These are phyloP conservation scores for Tillandsia leiboldiana DNA, from an alignment of 176 grass and related monocot genomes.

Conservation along the genomic window DNA sequence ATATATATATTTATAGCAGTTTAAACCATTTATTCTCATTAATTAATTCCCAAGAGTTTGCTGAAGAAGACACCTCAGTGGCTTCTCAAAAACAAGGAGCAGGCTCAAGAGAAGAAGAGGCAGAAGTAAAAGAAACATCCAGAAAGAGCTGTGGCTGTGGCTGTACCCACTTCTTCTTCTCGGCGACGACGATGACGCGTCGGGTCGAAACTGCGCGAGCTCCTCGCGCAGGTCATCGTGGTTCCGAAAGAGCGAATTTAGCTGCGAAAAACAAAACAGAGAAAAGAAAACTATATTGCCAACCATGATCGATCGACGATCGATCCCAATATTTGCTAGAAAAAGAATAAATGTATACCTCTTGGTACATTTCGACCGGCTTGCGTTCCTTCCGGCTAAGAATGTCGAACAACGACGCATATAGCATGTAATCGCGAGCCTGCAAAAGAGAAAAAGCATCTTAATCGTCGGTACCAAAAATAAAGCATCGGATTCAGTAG, in stretches of 20 bases:
- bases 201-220: conserved; percentile 43
- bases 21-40: not conserved
- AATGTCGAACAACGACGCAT: conserved; percentile 46
- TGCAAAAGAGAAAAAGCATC: conserved; percentile 17
- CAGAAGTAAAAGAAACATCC: conserved; percentile 32
- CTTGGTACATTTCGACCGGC: conserved; percentile 30
- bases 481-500: not conserved
- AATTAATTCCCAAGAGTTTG: conserved; percentile 34
- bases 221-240: conserved; percentile 40
- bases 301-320: not conserved
- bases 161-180: conserved; percentile 1
- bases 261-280: conserved; percentile 15
- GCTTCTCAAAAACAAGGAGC: conserved; percentile 37
- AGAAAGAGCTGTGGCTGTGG: conserved; percentile 33
- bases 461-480: not conserved
- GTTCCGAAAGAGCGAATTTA: conserved; percentile 38
- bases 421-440: conserved; percentile 44
- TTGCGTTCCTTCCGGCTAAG: conserved; percentile 39
- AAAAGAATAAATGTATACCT: conserved; percentile 16
- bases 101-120: conserved; percentile 46
- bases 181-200: not conserved
- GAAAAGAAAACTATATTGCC: not conserved
- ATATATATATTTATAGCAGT: not conserved
- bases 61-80: conserved; percentile 38
- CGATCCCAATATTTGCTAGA: not conserved